Percentiles rank a stretch among this genome's conserved stretches.
phyloP scores from a whole-genome alignment of 2,329 filamentous ascomycete species.

The Talaromyces sp. region DNA sequence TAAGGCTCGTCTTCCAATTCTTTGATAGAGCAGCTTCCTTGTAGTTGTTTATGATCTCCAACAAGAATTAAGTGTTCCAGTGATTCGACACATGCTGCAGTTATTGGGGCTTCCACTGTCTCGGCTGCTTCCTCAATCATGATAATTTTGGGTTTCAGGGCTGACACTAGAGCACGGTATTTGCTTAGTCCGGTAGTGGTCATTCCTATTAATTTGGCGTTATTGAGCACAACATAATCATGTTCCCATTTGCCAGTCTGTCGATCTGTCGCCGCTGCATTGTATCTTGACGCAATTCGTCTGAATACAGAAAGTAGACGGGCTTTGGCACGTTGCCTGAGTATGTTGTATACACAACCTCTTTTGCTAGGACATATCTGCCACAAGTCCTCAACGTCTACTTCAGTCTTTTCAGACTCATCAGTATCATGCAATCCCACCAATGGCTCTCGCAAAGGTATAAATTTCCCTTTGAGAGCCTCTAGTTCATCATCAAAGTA shows the following conservation, averaged over 20 bases:
- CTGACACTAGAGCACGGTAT: constrained; percentile 66
- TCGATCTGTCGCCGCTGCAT: constrained; percentile 49
- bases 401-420: constrained; percentile 20
- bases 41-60: constrained; percentile 77
- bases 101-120: constrained; percentile 57
- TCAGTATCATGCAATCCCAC: constrained; percentile 23
- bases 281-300: constrained; percentile 49
- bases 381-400: constrained; percentile 55
- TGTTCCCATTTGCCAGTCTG: constrained; percentile 58
- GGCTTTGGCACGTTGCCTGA: constrained; percentile 56
- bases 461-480: constrained; percentile 46
- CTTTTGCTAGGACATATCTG: constrained; percentile 55
- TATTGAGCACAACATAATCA: constrained; percentile 59
- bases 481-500: constrained; percentile 53
- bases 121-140: constrained; percentile 80
- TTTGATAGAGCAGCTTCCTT: constrained; percentile 61
- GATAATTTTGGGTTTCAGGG: constrained; percentile 63
- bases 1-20: constrained; percentile 60
- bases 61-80: constrained; percentile 65
- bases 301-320: constrained; percentile 49
- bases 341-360: constrained; percentile 62
- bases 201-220: constrained; percentile 59
- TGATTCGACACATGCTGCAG: constrained; percentile 58
- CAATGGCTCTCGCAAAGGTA: constrained; percentile 44
- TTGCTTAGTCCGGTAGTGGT: constrained; percentile 81